Percentiles rank a stretch among this genome's conserved stretches.
Conservation (phyloP, 208 protist species). For the Crithidia thermophila region DNA sequence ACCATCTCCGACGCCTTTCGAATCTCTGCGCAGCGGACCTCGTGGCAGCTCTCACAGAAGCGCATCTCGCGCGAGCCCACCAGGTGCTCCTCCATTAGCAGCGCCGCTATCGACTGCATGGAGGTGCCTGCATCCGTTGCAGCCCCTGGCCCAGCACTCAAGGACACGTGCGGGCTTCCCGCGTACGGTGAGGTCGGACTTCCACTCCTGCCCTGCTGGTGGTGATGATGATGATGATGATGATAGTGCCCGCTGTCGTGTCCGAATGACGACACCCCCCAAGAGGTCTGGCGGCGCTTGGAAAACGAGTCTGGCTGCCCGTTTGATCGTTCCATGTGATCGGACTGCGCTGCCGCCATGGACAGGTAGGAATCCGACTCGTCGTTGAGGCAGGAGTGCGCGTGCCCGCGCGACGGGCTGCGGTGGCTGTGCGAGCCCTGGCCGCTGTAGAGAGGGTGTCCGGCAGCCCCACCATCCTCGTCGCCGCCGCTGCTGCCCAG, state of each 20-base stretch:
- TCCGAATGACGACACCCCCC: no score
- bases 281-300: no score
- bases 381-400: constrained; percentile 14
- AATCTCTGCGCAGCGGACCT: constrained; percentile 37
- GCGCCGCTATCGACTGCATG: constrained; percentile 4
- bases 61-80: constrained; percentile 45
- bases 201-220: not conserved
- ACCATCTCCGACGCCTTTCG: constrained; percentile 15
- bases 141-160: no score
- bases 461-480: not conserved
- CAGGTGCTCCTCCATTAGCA: constrained; percentile 30
- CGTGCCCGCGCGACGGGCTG: not conserved
- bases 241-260: not conserved
- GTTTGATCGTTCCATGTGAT: no score
- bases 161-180: no score
- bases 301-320: no score
- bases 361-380: constrained; percentile 19
- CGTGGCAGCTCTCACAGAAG: constrained; percentile 30
- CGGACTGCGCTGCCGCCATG: constrained; percentile 8
- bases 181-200: no score
- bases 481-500: not conserved
- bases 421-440: not conserved
- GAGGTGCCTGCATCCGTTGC: not conserved
- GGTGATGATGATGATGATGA: not conserved
- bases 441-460: not conserved